A percentile compares a stretch with the other conserved stretches of the same genome.
Conservation (phyloP, 1,139 yeast genomes). For the Saccharomycopsis crataegensis region DNA sequence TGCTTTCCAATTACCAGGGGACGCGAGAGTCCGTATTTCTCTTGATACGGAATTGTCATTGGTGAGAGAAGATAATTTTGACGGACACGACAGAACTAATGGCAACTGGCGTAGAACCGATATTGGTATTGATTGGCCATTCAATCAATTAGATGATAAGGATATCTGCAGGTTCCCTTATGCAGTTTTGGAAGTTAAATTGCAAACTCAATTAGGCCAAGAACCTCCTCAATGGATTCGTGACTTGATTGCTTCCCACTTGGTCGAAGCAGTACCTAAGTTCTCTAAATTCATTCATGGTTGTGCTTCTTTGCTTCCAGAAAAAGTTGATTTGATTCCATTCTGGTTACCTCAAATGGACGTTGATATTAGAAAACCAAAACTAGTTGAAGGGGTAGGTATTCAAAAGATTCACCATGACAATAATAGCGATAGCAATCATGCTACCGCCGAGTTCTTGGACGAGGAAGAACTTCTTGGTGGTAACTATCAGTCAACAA, state of each 20-base stretch:
- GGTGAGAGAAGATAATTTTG: constrained; percentile 97
- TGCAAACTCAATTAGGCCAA: constrained; percentile 96
- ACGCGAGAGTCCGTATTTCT: constrained; percentile 96
- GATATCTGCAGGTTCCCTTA: constrained; percentile 93
- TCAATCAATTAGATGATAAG: constrained; percentile 69
- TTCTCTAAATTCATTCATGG: constrained; percentile 97
- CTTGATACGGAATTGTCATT: constrained; percentile 90
- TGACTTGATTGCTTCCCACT: constrained; percentile 81
- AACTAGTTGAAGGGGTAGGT: constrained; percentile 53
- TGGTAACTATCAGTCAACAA: constrained; percentile 26
- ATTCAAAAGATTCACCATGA: constrained; percentile 46
- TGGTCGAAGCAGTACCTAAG: constrained; percentile 97
- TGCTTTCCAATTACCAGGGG: constrained; percentile 98
- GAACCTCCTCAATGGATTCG: constrained; percentile 98
- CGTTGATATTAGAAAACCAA: constrained; percentile 88
- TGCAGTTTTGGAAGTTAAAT: constrained; percentile 92
- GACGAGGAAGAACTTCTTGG: constrained; percentile 47
- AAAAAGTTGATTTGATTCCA: constrained; percentile 75
- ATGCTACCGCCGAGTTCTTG: constrained; percentile 33
- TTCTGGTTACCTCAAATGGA: constrained; percentile 99
- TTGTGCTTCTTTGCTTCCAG: constrained; percentile 80
- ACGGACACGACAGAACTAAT: constrained; percentile 82
- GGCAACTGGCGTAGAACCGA: constrained; percentile 98
- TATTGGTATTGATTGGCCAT: constrained; percentile 96
- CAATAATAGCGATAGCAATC: constrained; percentile 40